A percentile compares a stretch with the other conserved stretches of the same genome.
These are phyloP conservation scores for Podila verticillata DNA, from an alignment of 192 early-diverging fungal species.

Conservation along the genomic window DNA sequence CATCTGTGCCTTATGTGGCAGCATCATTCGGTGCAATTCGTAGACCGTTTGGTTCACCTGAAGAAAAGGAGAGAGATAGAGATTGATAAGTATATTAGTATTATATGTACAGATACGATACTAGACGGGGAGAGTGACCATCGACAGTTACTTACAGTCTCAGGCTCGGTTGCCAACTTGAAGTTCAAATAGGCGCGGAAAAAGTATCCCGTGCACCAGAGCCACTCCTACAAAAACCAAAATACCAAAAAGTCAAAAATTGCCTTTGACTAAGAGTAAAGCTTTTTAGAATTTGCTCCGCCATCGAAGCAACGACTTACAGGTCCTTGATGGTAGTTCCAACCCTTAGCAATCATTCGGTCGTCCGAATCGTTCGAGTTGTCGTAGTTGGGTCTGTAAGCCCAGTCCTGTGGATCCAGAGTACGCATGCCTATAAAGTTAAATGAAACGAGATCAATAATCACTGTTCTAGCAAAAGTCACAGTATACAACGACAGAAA, in stretches of 20 bases:
- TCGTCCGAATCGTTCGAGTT: conserved; percentile 92
- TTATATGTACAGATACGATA: too few species aligned
- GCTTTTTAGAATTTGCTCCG: not conserved
- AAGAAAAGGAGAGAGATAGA: not conserved
- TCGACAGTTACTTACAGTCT: conserved; percentile 18
- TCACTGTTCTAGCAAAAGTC: not conserved
- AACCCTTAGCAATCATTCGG: conserved; percentile 89
- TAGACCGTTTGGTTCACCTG: conserved; percentile 62
- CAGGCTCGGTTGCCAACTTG: conserved; percentile 31
- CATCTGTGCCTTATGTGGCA: conserved; percentile 82
- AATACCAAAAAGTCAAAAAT: not conserved
- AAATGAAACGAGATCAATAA: not conserved
- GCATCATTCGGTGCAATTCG: conserved; percentile 75
- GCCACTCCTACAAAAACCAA: conserved; percentile 82
- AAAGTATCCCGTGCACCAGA: conserved; percentile 92
- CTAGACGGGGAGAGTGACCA: too few species aligned
- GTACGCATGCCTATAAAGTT: conserved; percentile 85
- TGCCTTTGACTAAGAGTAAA: not conserved
- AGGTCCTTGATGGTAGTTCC: conserved; percentile 98
- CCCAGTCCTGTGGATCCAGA: conserved; percentile 91
- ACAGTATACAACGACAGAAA: not conserved
- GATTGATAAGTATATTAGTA: not conserved
- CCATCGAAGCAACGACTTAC: conserved; percentile 24
- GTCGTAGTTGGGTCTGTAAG: conserved; percentile 94
- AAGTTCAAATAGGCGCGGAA: conserved; percentile 87